Evolutionary conservation across 805 yeast species (phyloP).

Genomic region (Saccharomycodes ludwigii): DNA sequence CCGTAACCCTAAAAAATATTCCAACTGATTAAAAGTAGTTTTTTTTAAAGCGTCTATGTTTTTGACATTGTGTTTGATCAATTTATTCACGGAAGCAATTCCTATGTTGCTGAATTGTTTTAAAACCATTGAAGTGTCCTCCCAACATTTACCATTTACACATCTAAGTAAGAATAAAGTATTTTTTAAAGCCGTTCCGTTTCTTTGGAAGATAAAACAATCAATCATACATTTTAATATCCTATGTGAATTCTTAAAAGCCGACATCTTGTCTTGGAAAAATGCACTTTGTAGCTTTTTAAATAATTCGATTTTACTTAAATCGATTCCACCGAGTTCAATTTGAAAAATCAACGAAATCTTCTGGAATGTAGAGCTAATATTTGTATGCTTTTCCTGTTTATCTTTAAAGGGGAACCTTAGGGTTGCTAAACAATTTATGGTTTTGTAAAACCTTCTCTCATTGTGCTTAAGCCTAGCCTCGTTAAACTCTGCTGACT

Average conservation of each 20-base stretch:
- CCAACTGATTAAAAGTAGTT: conserved; percentile 26
- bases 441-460: conserved; percentile 30
- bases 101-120: conserved; percentile 39
- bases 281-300: conserved; percentile 27
- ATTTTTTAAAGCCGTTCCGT: conserved; percentile 29
- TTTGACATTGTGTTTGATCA: conserved; percentile 25
- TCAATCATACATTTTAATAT: conserved; percentile 34
- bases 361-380: conserved; percentile 25
- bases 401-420: conserved; percentile 25
- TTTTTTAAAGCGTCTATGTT: conserved; percentile 21
- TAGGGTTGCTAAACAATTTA: conserved; percentile 28
- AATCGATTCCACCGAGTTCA: conserved; percentile 38
- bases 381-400: conserved; percentile 15
- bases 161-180: conserved; percentile 29
- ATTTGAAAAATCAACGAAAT: conserved; percentile 32
- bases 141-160: conserved; percentile 38
- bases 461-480: conserved; percentile 32
- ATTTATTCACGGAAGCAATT: conserved; percentile 26
- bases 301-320: conserved; percentile 32
- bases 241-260: conserved; percentile 31
- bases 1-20: conserved; percentile 28
- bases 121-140: conserved; percentile 30
- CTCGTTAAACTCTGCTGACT: conserved; percentile 29
- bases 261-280: conserved; percentile 30
- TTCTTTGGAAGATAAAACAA: conserved; percentile 28